Evolutionary conservation across 1,284 basidiomycete species (phyloP).

Genomic region (Leccinum solheimii): DNA sequence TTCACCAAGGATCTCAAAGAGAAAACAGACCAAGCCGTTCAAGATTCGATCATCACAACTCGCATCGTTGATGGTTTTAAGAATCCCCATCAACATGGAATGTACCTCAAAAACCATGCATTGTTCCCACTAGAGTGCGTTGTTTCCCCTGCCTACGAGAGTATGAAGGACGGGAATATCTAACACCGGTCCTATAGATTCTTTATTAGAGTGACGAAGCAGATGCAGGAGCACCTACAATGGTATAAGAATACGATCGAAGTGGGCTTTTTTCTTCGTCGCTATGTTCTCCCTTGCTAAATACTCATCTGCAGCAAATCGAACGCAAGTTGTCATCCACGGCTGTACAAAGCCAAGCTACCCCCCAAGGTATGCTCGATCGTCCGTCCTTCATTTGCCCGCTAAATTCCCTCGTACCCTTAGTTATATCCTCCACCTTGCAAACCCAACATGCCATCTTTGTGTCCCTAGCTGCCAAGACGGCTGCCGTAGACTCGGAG

Average conservation of each 20-base stretch:
- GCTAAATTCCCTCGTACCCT: neutral
- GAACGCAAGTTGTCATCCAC: conserved; percentile 75
- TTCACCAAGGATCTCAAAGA: conserved; percentile 66
- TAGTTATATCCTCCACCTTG: conserved; percentile 69
- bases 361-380: conserved; percentile 65
- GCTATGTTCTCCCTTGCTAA: conserved; percentile 2
- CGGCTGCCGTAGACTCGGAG: conserved; percentile 66
- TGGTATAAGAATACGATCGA: conserved; percentile 82
- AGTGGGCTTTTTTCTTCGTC: conserved; percentile 38
- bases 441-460: conserved; percentile 76
- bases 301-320: conserved; percentile 60
- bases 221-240: conserved; percentile 68
- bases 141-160: neutral
- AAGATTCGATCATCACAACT: conserved; percentile 72
- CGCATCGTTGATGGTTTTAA: conserved; percentile 74
- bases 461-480: conserved; percentile 69
- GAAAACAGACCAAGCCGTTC: conserved; percentile 73
- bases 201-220: conserved; percentile 68
- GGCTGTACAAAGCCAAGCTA: conserved; percentile 58
- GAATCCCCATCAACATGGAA: conserved; percentile 66
- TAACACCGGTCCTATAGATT: conserved; percentile 46
- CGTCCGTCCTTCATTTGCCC: neutral
- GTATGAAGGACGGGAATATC: neutral
- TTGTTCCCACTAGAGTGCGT: conserved; percentile 81
- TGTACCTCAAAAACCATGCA: conserved; percentile 70